A percentile compares a stretch with the other conserved stretches of the same genome.
These are phyloP conservation scores for Geranium rotundifolium DNA, from an alignment of 345 rosid genomes.

Conservation along the genomic window DNA sequence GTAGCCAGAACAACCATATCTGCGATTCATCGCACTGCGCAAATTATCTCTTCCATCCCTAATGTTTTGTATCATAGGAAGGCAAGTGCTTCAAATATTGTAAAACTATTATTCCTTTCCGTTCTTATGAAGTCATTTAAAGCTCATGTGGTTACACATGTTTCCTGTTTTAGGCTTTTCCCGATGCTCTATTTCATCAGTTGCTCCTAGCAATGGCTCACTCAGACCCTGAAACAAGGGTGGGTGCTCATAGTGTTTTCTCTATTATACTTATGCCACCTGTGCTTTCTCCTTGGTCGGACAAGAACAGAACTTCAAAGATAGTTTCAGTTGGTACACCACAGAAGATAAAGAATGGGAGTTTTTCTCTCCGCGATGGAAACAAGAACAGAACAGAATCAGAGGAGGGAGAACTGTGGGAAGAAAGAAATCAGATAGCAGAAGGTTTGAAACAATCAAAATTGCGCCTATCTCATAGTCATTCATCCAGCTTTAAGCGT, in stretches of 20 bases:
- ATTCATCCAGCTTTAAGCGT: conserved; percentile 43
- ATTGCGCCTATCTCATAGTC: conserved; percentile 18
- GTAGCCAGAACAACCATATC: conserved; percentile 60
- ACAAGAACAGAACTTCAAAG: conserved; percentile 14
- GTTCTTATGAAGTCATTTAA: conserved; percentile 6
- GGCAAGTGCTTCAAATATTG: conserved; percentile 27
- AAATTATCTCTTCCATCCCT: conserved; percentile 55
- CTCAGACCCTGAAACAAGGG: conserved; percentile 65
- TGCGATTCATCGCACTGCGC: conserved; percentile 53
- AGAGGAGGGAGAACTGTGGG: conserved; percentile 19
- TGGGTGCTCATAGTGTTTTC: conserved; percentile 62
- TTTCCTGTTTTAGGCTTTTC: conserved; percentile 59
- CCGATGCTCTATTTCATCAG: conserved; percentile 83
- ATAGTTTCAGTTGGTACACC: conserved; percentile 18
- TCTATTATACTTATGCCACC: conserved; percentile 66
- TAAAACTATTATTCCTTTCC: background rate
- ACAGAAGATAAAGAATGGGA: conserved; percentile 18
- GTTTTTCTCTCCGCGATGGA: conserved; percentile 35
- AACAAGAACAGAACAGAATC: conserved; percentile 22
- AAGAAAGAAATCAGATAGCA: conserved; percentile 26
- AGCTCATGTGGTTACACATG: conserved; percentile 8
- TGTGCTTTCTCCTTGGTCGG: conserved; percentile 26
- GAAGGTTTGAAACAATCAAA: conserved; percentile 22
- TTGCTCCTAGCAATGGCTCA: conserved; percentile 78
- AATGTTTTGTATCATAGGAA: conserved; percentile 65